Conservation (phyloP, 2,329 filamentous ascomycete species). For the Sporothrix humicola region DNA sequence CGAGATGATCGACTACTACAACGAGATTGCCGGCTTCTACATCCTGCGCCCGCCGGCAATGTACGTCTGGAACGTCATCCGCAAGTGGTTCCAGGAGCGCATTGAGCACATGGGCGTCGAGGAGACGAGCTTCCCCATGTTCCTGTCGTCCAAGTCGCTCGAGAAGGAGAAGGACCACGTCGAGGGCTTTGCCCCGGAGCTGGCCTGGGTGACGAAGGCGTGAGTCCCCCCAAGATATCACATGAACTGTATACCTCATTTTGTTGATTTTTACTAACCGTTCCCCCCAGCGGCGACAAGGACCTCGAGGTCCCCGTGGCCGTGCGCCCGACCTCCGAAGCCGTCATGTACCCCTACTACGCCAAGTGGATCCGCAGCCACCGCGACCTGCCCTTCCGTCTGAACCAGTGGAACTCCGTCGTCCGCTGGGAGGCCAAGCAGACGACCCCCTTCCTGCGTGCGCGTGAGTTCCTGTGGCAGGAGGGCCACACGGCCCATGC, state of each 20-base stretch:
- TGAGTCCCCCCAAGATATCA: too few species aligned
- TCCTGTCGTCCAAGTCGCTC: constrained; percentile 88
- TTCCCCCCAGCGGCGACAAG: constrained; percentile 73
- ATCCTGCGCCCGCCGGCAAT: constrained; percentile 74
- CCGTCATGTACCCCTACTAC: constrained; percentile 95
- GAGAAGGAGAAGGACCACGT: constrained; percentile 92
- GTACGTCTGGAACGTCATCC: constrained; percentile 69
- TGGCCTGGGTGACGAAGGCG: constrained; percentile 88
- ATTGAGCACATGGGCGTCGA: constrained; percentile 93
- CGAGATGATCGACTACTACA: constrained; percentile 96
- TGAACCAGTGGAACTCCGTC: constrained; percentile 93
- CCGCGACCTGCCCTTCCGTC: constrained; percentile 87
- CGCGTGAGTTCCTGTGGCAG: constrained; percentile 97
- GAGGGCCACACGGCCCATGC: constrained; percentile 92
- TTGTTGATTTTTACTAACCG: constrained; percentile 28
- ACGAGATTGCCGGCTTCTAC: constrained; percentile 94
- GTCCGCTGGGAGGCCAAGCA: constrained; percentile 98
- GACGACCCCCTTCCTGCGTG: constrained; percentile 82
- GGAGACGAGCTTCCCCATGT: constrained; percentile 96
- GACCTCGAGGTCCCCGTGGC: constrained; percentile 82
- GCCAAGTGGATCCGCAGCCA: constrained; percentile 97
- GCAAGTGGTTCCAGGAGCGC: constrained; percentile 70
- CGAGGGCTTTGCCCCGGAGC: constrained; percentile 95
- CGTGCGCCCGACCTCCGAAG: constrained; percentile 71
- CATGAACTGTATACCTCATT: too few species aligned